Percentiles rank a stretch among this genome's conserved stretches.
Evolutionary conservation across 345 rosid genomes (phyloP).

Genomic region (Hibiscus trionum): DNA sequence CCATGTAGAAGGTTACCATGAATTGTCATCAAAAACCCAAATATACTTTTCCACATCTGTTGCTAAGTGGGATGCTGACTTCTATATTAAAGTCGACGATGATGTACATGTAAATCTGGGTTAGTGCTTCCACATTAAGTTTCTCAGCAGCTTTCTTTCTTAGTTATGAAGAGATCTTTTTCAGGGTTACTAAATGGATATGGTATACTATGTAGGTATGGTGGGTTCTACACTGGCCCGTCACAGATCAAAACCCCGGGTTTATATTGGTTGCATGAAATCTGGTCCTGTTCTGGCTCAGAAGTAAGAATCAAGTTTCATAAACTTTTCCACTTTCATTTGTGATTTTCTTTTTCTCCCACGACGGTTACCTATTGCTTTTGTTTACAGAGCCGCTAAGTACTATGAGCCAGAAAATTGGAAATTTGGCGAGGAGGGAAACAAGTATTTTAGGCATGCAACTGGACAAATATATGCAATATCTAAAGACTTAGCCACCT

Average conservation of each 20-base stretch:
- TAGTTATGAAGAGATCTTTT: background rate
- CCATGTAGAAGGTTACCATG: conserved; percentile 73
- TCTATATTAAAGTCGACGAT: conserved; percentile 72
- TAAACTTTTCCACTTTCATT: background rate
- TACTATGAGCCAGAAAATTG: conserved; percentile 94
- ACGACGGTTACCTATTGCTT: background rate
- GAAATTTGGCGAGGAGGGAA: conserved; percentile 97
- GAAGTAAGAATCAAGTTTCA: conserved; percentile 40
- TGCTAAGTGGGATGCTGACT: conserved; percentile 80
- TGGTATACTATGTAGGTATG: conserved; percentile 45
- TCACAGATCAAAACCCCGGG: conserved; percentile 70
- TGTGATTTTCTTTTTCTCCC: background rate
- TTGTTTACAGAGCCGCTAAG: conserved; percentile 57
- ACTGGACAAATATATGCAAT: conserved; percentile 92
- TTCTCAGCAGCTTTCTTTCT: background rate
- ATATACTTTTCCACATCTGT: conserved; percentile 59
- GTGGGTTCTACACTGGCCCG: conserved; percentile 75
- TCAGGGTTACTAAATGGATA: conserved; percentile 13
- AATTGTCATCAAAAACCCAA: conserved; percentile 67
- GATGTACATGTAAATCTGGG: conserved; percentile 86
- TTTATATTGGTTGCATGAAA: conserved; percentile 98
- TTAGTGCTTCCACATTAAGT: conserved; percentile 30
- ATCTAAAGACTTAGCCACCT: conserved; percentile 90
- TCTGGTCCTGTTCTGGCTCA: conserved; percentile 92
- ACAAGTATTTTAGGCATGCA: conserved; percentile 92